Evolutionary conservation across 2,329 filamentous ascomycete species (phyloP).

Genomic region (Cercospora janseana): DNA sequence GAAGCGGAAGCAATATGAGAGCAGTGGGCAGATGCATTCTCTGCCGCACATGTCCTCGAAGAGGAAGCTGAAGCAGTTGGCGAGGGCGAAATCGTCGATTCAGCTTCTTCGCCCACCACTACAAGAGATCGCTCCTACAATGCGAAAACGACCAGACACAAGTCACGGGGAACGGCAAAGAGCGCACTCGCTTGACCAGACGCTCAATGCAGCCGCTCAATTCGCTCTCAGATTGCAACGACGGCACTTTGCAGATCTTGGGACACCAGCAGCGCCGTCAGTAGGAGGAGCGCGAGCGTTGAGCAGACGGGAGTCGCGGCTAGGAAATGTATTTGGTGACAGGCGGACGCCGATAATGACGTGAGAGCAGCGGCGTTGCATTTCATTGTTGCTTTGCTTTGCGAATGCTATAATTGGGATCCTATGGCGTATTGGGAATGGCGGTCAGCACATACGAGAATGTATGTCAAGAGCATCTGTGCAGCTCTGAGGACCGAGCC

Average conservation of each 20-base stretch:
- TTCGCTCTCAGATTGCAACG: constrained; percentile 8
- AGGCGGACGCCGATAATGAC: no score
- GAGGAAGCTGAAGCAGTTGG: neutral
- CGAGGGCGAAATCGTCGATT: neutral
- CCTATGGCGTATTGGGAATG: no score
- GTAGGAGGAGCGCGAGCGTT: no score
- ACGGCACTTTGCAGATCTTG: constrained; percentile 7
- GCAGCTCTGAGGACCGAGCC: no score
- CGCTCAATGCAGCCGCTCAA: constrained; percentile 1
- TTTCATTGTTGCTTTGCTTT: no score
- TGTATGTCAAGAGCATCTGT: no score
- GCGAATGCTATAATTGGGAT: no score
- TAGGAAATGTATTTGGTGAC: no score
- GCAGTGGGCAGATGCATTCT: neutral
- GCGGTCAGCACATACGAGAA: no score
- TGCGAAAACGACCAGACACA: neutral
- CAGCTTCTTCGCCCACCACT: neutral
- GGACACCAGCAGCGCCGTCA: no score
- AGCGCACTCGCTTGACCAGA: neutral
- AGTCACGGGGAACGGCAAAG: neutral
- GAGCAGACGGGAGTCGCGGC: no score
- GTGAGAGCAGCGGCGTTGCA: no score
- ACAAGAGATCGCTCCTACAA: neutral
- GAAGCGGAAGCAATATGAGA: neutral
- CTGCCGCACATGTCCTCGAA: neutral